Evolutionary conservation across 2,329 filamentous ascomycete genomes (phyloP).

Genomic region (Fusarium paranaense): DNA sequence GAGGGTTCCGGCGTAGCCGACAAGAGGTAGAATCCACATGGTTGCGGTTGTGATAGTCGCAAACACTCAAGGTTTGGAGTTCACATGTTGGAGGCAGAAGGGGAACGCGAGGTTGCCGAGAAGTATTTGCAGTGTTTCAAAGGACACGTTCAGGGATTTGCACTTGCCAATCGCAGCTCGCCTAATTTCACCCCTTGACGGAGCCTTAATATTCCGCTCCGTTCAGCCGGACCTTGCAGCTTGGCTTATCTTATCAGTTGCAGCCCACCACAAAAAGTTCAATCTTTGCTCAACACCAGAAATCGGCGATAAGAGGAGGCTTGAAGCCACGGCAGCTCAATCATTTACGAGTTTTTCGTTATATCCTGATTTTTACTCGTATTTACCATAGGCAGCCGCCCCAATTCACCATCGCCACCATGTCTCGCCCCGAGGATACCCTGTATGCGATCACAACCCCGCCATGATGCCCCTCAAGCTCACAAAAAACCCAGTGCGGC

Average conservation of each 20-base stretch:
- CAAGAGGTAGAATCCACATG: constrained; percentile 96
- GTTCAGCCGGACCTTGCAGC: not conserved
- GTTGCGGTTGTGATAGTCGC: constrained; percentile 44
- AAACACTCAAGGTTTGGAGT: constrained; percentile 22
- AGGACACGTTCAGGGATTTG: constrained; percentile 39
- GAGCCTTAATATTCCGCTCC: constrained; percentile 7
- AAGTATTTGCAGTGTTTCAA: constrained; percentile 20
- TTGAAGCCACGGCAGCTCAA: constrained; percentile 2
- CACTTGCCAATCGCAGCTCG: constrained; percentile 34
- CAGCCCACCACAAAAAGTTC: constrained; percentile 45
- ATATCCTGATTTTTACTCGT: not conserved
- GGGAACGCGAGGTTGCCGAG: constrained; percentile 14
- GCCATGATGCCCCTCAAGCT: constrained; percentile 42
- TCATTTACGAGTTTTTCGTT: not conserved
- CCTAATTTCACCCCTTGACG: constrained; percentile 18
- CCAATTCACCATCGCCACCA: constrained; percentile 57
- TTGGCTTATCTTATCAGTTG: constrained; percentile 42
- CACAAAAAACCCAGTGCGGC: constrained; percentile 73
- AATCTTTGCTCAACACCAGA: constrained; percentile 30
- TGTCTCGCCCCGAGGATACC: constrained; percentile 97
- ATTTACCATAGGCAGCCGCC: too few relatives aligned
- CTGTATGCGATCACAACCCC: constrained; percentile 68
- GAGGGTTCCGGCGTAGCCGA: constrained; percentile 89
- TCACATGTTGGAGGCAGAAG: constrained; percentile 40
- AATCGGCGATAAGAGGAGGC: constrained; percentile 20